Base-by-base conservation (phyloP, 192 early-diverging fungal genomes). In the Rhizoclosmatium globosum region DNA sequence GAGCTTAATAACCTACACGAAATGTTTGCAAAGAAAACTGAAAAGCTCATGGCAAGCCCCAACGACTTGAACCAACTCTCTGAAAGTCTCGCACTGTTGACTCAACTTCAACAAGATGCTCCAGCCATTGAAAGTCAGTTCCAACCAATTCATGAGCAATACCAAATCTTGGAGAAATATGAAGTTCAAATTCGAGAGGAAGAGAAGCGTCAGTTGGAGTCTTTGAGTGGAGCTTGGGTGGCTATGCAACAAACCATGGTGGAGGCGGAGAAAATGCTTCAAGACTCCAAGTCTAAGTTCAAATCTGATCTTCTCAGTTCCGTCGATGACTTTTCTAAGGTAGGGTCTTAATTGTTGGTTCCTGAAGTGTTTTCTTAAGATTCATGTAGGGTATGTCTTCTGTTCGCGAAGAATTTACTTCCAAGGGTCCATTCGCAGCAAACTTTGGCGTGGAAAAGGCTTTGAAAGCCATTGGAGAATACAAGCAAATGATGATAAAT, bases 151-250 rank as follows among this genome's bases (percentile, higher is more conserved):
- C 79, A 85, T 50, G 90, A 91, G 71, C 85, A 89, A 71, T 91
- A 91, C 72, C 81, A 88, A 73, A 89, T 91, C 58, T 67, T 90
- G 74, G 89, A 90, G 60, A 90, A 90, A 58, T 90, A 90, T 71
- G 89, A 90, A 80, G 89, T 90, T 3, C 88, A 77, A 45, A 88
- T 90, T 75, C 89, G 86, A 21, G 88, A 87, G 47, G 84, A 86
- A 9, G 89, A 90, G 72, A 88, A 87, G 47, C 64, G 73, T 11
- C 68, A 82, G 39, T 75, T 90, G 23, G 86, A 90, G 64, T 81
- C 79, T 9, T 65, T 90, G 48, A 83, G 66, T n/a, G 39, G 74
- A 1, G 73, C 56, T 13, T 90, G 89, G 89, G 81, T 67, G 3
- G 53, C 76, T 6, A 87, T 90, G 74, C 83, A 87, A 77, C 79